Evolutionary conservation across 2,329 filamentous ascomycete genomes (phyloP).

Genomic region (Trichoderma arundinaceum): DNA sequence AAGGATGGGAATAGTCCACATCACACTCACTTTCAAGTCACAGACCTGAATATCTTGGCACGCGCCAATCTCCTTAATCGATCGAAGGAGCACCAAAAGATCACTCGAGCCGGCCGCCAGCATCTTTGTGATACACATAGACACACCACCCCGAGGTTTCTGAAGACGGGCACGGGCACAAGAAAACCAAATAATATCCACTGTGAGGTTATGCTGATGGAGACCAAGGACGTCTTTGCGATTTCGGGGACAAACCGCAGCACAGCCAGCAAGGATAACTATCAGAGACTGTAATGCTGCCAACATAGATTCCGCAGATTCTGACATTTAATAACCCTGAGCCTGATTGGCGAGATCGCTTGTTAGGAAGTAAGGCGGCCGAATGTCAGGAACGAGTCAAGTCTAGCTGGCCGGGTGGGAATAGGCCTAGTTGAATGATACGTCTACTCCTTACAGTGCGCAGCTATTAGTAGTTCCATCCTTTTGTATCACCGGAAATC

Average conservation of each 20-base stretch:
- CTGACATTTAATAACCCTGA: too few relatives aligned
- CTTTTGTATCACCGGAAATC: not conserved
- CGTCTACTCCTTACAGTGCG: not conserved
- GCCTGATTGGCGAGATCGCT: not conserved
- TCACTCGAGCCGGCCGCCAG: not conserved
- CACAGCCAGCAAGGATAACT: not conserved
- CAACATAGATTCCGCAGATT: not conserved
- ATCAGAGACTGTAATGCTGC: not conserved
- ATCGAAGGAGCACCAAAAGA: slow-evolving; percentile 23
- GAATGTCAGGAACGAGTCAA: not conserved
- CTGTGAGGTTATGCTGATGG: not conserved
- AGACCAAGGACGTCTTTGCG: too few relatives aligned
- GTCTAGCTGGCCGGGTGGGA: not conserved
- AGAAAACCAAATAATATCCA: too few relatives aligned
- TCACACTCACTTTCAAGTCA: not conserved
- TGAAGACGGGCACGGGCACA: not conserved
- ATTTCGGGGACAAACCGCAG: not conserved
- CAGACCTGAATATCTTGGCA: slow-evolving; percentile 10
- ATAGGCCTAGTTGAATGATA: not conserved
- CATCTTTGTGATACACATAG: not conserved
- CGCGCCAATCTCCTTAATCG: slow-evolving; percentile 24
- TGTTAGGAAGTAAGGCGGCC: not conserved
- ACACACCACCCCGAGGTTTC: not conserved
- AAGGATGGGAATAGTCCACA: not conserved
- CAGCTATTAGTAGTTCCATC: not conserved